These are phyloP conservation scores for Cyberlindnera euphorbiae DNA, from an alignment of 805 yeast species.

Conservation along the genomic window DNA sequence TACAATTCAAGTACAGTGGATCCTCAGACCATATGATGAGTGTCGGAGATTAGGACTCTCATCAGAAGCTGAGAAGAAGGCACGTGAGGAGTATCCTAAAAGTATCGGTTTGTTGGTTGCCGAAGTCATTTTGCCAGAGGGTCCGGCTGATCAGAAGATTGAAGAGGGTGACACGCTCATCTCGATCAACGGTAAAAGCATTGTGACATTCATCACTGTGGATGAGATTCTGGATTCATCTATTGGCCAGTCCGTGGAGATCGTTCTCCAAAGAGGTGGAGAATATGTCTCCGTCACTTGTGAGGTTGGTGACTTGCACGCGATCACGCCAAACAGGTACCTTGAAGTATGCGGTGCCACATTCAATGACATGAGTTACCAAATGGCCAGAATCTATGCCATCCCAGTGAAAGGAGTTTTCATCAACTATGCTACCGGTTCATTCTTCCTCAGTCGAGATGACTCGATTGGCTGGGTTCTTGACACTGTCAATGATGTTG, in stretches of 20 bases:
- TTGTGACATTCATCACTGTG: slow-evolving; percentile 71
- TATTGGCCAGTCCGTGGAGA: slow-evolving; percentile 53
- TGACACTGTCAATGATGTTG: slow-evolving; percentile 70
- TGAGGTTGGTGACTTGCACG: slow-evolving; percentile 69
- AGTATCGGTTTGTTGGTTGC: slow-evolving; percentile 81
- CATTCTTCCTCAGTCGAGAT: slow-evolving; percentile 55
- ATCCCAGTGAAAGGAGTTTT: slow-evolving; percentile 84
- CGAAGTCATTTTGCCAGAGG: slow-evolving; percentile 74
- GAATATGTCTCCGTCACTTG: slow-evolving; percentile 45
- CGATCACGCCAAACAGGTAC: slow-evolving; percentile 76
- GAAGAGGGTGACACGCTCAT: slow-evolving; percentile 85
- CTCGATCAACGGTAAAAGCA: slow-evolving; percentile 58
- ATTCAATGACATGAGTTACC: slow-evolving; percentile 82
- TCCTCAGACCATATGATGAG: slow-evolving; percentile 81
- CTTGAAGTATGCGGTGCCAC: slow-evolving; percentile 84
- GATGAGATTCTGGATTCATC: slow-evolving; percentile 75
- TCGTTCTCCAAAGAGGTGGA: slow-evolving; percentile 75
- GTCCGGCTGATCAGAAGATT: slow-evolving; percentile 70
- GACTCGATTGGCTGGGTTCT: slow-evolving; percentile 77
- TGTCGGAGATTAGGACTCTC: slow-evolving; percentile 84
- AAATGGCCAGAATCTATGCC: slow-evolving; percentile 79
- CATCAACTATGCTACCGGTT: slow-evolving; percentile 70
- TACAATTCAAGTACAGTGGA: slow-evolving; percentile 89
- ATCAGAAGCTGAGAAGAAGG: slow-evolving; percentile 62
- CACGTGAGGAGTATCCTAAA: slow-evolving; percentile 66